Percentiles rank a stretch among this genome's conserved stretches.
phyloP scores from a whole-genome alignment of 768 basidiomycete species.

The Boletus sensibilis region DNA sequence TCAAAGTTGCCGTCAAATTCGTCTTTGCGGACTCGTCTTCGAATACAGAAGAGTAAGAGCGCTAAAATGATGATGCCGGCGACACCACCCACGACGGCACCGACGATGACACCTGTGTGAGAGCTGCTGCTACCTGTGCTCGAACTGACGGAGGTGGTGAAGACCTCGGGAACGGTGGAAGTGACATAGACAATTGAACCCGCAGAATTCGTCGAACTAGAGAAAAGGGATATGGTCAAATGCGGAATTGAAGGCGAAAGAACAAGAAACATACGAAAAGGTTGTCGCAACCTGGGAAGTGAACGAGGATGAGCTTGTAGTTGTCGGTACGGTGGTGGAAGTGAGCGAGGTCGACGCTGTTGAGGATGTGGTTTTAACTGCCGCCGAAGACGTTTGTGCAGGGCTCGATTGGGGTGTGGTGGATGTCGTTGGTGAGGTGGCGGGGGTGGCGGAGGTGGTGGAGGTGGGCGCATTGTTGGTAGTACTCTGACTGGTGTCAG shows the following conservation, averaged over 20 bases:
- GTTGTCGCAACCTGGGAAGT: conserved; percentile 22
- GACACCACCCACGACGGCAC: conserved; percentile 52
- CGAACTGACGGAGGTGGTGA: conserved; percentile 14
- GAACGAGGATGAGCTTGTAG: conserved; percentile 2
- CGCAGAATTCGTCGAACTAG: conserved; percentile 23
- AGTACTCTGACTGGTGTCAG: not conserved
- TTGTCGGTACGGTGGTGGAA: not conserved
- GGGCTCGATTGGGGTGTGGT: conserved; percentile 1
- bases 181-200: conserved; percentile 26
- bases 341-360: not conserved
- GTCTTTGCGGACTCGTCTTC: conserved; percentile 26
- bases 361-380: not conserved
- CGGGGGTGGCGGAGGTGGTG: not conserved
- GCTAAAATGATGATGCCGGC: conserved; percentile 28
- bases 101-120: conserved; percentile 45
- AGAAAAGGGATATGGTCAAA: not conserved
- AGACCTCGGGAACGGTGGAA: conserved; percentile 10
- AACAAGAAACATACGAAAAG: conserved; percentile 14
- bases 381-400: not conserved
- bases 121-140: not conserved
- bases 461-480: not conserved
- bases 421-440: conserved; percentile 1
- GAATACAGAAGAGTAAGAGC: conserved; percentile 32
- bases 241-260: not conserved
- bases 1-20: conserved; percentile 54